These are phyloP conservation scores for Cladophialophora psammophila DNA, from an alignment of 2,329 filamentous ascomycete genomes.

Conservation along the genomic window DNA sequence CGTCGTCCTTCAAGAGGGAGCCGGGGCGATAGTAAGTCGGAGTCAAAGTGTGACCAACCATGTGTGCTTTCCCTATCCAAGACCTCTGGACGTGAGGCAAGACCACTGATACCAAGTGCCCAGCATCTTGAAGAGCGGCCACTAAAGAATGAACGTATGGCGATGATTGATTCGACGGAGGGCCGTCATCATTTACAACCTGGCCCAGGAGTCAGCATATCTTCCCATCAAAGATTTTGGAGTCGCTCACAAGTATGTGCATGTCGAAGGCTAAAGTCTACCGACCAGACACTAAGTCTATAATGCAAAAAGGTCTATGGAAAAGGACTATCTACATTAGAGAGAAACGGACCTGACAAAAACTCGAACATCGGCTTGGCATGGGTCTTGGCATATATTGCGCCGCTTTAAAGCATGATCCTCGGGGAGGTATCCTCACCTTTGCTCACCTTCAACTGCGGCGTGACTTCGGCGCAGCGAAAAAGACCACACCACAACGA, in stretches of 20 bases:
- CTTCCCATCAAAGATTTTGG: not conserved
- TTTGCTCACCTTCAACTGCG: too few relatives aligned
- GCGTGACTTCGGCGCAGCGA: not conserved
- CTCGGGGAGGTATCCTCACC: too few relatives aligned
- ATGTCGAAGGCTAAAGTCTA: conserved; percentile 44
- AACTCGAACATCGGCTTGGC: not conserved
- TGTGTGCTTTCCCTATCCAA: conserved; percentile 98
- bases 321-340: not conserved
- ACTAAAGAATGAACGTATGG: conserved; percentile 81
- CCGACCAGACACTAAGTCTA: not conserved
- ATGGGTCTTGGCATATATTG: not conserved
- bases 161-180: conserved; percentile 77
- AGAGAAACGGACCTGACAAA: not conserved
- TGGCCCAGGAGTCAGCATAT: conserved; percentile 38
- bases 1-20: conserved; percentile 68
- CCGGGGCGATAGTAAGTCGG: conserved; percentile 81
- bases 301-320: conserved; percentile 7
- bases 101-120: conserved; percentile 89
- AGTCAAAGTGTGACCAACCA: conserved; percentile 86
- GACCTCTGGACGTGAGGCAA: conserved; percentile 90
- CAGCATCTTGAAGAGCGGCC: conserved; percentile 70
- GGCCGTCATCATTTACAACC: conserved; percentile 77
- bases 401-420: too few relatives aligned
- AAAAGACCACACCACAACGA: not conserved
- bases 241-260: conserved; percentile 60